Conservation (phyloP, 2,329 filamentous ascomycete genomes). For the Epichloe scottii region DNA sequence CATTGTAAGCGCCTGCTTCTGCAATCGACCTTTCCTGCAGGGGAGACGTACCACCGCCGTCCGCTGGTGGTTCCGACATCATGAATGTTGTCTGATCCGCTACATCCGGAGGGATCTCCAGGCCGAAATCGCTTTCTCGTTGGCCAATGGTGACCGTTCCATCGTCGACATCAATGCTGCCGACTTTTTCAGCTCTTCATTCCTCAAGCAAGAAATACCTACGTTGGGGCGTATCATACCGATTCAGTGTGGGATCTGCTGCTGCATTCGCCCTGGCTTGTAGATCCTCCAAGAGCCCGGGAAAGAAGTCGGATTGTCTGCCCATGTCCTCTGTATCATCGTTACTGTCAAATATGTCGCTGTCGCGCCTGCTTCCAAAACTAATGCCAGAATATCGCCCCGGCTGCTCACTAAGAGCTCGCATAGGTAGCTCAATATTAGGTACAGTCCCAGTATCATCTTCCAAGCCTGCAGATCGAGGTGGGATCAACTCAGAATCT, state of each 20-base stretch:
- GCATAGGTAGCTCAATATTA: conserved; percentile 47
- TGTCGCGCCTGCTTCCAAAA: conserved; percentile 39
- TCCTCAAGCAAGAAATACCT: neutral
- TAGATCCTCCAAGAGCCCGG: conserved; percentile 32
- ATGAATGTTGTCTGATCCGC: conserved; percentile 40
- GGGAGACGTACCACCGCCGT: conserved; percentile 15
- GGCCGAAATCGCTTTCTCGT: conserved; percentile 37
- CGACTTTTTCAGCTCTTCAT: conserved; percentile 1
- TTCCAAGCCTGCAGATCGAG: conserved; percentile 40
- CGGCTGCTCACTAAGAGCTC: conserved; percentile 34
- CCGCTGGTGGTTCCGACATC: conserved; percentile 25
- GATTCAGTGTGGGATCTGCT: conserved; percentile 30
- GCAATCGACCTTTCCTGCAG: conserved; percentile 1
- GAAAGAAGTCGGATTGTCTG: conserved; percentile 40
- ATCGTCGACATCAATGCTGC: conserved; percentile 27
- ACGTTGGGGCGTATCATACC: conserved; percentile 18
- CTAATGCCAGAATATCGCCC: conserved; percentile 38
- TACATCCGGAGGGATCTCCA: conserved; percentile 34
- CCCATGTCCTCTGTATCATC: conserved; percentile 29
- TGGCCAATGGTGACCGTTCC: conserved; percentile 25
- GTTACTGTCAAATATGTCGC: conserved; percentile 33
- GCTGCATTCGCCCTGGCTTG: conserved; percentile 23
- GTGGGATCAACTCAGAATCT: conserved; percentile 37
- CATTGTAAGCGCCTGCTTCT: neutral
- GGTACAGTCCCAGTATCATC: conserved; percentile 46